A percentile compares a stretch with the other conserved stretches of the same genome.
These are phyloP conservation scores for Dipteronia dyeriana DNA, from an alignment of 345 rosid genomes.

Conservation along the genomic window DNA sequence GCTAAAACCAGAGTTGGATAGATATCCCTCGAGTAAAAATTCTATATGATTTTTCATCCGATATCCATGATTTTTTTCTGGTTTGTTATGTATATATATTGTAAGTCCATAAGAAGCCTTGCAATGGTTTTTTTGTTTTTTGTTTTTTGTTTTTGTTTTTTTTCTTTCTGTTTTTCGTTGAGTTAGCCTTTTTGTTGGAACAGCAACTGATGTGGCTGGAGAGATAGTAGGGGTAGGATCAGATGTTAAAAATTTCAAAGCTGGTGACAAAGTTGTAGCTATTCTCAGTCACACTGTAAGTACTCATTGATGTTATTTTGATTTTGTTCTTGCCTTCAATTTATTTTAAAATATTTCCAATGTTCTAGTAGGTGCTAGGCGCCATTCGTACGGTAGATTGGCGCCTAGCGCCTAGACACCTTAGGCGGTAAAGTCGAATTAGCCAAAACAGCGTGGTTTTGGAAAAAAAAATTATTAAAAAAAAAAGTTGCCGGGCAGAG, in stretches of 20 bases:
- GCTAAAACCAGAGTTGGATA: not conserved
- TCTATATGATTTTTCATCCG: not conserved
- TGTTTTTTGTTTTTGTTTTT: not conserved
- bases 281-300: constrained; percentile 47
- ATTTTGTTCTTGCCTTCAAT: not conserved
- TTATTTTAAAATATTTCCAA: not conserved
- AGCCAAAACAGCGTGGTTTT: too few species aligned
- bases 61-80: not conserved
- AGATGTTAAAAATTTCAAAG: constrained; percentile 53
- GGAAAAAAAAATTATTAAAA: too few species aligned
- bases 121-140: not conserved
- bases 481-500: too few species aligned
- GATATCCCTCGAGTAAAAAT: not conserved
- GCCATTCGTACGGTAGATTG: too few species aligned
- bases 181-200: constrained; percentile 24
- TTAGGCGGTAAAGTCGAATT: too few species aligned
- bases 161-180: constrained; percentile 1
- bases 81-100: not conserved
- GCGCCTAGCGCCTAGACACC: too few species aligned
- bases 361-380: too few species aligned
- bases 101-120: not conserved
- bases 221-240: constrained; percentile 72
- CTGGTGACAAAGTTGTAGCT: constrained; percentile 84
- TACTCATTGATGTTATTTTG: constrained; percentile 5
- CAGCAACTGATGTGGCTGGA: constrained; percentile 82